phyloP scores from a whole-genome alignment of 176 grass and related monocot species.

The Metroxylon sagu region DNA sequence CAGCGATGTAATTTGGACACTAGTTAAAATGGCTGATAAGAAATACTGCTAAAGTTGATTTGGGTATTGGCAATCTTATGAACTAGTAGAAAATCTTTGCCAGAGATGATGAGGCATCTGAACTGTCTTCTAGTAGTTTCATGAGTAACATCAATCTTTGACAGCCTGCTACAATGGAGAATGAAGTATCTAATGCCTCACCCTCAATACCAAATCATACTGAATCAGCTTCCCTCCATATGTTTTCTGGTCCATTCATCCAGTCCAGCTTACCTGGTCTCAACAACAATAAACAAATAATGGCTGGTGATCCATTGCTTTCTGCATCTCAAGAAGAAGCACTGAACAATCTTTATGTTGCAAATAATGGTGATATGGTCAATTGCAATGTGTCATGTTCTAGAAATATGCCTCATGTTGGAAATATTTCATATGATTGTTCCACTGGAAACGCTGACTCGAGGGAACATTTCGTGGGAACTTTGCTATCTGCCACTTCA shows the following conservation, averaged over 20 bases:
- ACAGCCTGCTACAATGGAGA: conserved; percentile 7
- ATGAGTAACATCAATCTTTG: too few relatives aligned
- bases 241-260: conserved; percentile 4
- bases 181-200: conserved; percentile 5
- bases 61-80: too few relatives aligned
- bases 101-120: too few relatives aligned
- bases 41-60: too few relatives aligned
- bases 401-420: conserved; percentile 25
- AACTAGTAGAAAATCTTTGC: too few relatives aligned
- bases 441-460: conserved; percentile 11
- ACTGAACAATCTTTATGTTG: conserved; percentile 32
- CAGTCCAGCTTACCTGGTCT: conserved; percentile 19
- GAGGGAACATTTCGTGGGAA: conserved; percentile 18
- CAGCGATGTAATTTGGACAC: too few relatives aligned
- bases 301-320: conserved; percentile 23
- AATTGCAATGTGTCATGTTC: conserved; percentile 28
- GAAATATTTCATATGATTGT: conserved; percentile 17
- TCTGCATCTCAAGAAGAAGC: conserved; percentile 26
- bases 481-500: conserved; percentile 24
- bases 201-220: neutral
- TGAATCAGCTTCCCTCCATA: neutral
- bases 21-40: too few relatives aligned
- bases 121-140: too few relatives aligned
- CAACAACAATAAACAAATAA: neutral
- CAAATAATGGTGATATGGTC: conserved; percentile 20